Conservation (phyloP, 345 rosid species). For the Pistacia integerrima region DNA sequence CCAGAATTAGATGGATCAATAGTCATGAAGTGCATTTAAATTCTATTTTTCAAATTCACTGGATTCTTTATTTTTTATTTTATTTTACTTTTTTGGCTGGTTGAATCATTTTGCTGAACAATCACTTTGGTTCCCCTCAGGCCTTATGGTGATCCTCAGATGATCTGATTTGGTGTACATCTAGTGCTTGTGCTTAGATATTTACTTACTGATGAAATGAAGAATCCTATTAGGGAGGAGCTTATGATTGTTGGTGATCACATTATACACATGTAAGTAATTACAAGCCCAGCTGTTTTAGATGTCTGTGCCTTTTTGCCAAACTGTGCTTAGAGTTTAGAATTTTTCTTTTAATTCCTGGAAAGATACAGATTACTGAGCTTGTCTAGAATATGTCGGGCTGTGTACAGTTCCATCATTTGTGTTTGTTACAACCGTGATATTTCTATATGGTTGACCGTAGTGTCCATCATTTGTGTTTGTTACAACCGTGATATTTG, state of each 20-base stretch:
- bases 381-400: slow-evolving; percentile 11
- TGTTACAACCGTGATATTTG: too few relatives aligned
- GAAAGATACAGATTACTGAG: slow-evolving; percentile 1
- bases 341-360: background rate
- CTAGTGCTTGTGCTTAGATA: slow-evolving; percentile 88
- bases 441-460: background rate
- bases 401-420: slow-evolving; percentile 9
- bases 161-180: slow-evolving; percentile 97
- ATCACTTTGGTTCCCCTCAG: slow-evolving; percentile 43
- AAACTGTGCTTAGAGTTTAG: background rate
- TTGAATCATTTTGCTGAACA: slow-evolving; percentile 23
- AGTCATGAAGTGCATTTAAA: background rate
- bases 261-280: slow-evolving; percentile 83
- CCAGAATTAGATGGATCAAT: background rate
- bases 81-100: background rate
- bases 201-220: slow-evolving; percentile 71
- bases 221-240: slow-evolving; percentile 76
- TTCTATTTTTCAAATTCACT: background rate
- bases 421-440: background rate
- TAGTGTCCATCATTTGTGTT: too few relatives aligned
- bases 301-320: background rate
- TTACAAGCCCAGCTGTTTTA: background rate
- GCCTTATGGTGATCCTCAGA: slow-evolving; percentile 96
- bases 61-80: background rate
- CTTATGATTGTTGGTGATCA: slow-evolving; percentile 89